phyloP scores from a whole-genome alignment of 129 eudicot genomes.

The Smallanthus sonchifolius region DNA sequence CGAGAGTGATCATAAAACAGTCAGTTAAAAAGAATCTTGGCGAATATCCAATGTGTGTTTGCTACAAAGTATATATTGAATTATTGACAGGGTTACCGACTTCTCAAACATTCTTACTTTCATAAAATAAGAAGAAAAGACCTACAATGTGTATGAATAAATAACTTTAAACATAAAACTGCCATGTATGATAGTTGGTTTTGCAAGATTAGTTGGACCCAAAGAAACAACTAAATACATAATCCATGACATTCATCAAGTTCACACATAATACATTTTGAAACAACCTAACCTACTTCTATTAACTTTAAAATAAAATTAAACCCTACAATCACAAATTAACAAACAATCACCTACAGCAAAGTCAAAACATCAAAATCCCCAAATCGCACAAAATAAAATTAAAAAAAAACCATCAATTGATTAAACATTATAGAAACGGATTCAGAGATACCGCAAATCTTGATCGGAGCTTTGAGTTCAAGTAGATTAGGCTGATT shows the following conservation, averaged over 20 bases:
- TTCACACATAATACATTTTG: neutral
- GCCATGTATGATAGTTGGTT: too few species aligned
- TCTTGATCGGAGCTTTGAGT: slow-evolving; percentile 96
- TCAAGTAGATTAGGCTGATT: slow-evolving; percentile 93
- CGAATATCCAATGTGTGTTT: neutral
- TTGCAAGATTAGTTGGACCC: too few species aligned
- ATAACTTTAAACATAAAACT: too few species aligned
- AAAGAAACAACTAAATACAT: neutral
- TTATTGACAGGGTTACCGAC: too few species aligned
- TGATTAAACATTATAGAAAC: neutral
- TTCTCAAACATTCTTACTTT: too few species aligned
- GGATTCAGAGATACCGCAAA: slow-evolving; percentile 5
- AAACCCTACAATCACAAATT: slow-evolving; percentile 8
- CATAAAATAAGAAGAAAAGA: too few species aligned
- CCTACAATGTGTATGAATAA: too few species aligned
- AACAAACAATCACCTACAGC: slow-evolving; percentile 11
- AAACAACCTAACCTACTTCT: neutral
- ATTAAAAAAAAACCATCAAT: neutral
- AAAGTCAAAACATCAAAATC: neutral
- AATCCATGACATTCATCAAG: neutral
- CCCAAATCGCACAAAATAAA: neutral
- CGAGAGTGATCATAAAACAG: neutral
- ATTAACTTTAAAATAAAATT: neutral
- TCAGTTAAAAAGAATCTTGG: neutral
- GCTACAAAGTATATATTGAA: too few species aligned